These are phyloP conservation scores for Helenozyma rhizophorensis DNA, from an alignment of 805 yeast species.

Conservation along the genomic window DNA sequence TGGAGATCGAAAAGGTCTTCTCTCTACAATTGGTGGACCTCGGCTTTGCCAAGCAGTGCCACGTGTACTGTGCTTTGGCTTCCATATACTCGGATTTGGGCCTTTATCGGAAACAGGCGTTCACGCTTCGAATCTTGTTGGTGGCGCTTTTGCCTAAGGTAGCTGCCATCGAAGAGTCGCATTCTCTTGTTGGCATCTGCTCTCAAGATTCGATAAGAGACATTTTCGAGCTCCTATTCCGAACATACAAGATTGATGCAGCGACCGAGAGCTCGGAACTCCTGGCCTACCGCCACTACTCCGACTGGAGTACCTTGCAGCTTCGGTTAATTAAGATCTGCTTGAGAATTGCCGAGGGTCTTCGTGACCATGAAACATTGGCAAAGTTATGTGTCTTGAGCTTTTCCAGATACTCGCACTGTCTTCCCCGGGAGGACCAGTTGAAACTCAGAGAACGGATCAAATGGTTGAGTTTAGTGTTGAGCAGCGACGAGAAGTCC, in stretches of 20 bases:
- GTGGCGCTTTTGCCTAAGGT: slow-evolving; percentile 45
- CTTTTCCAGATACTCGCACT: slow-evolving; percentile 50
- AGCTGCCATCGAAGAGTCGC: slow-evolving; percentile 5
- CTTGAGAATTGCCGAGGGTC: slow-evolving; percentile 48
- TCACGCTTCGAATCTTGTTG: slow-evolving; percentile 63
- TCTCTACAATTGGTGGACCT: slow-evolving; percentile 32
- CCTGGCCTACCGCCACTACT: slow-evolving; percentile 19
- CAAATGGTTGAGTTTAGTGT: slow-evolving; percentile 16
- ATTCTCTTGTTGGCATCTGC: slow-evolving; percentile 1
- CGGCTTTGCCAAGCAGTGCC: slow-evolving; percentile 47
- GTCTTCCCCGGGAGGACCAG: slow-evolving; percentile 60
- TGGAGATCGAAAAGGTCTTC: slow-evolving; percentile 32
- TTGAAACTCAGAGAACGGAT: slow-evolving; percentile 31
- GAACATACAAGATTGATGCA: slow-evolving; percentile 50
- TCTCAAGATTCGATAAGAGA: slow-evolving; percentile 22
- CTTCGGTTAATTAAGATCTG: slow-evolving; percentile 51
- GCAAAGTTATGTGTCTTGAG: slow-evolving; percentile 48
- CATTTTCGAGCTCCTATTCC: slow-evolving; percentile 46
- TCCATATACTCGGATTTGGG: slow-evolving; percentile 58
- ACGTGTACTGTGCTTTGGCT: slow-evolving; percentile 64
- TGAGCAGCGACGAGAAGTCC: slow-evolving; percentile 21
- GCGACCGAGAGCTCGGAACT: slow-evolving; percentile 24
- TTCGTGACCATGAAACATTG: slow-evolving; percentile 39
- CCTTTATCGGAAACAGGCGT: slow-evolving; percentile 61
- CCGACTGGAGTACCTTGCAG: slow-evolving; percentile 54